Percentiles rank a stretch among this genome's conserved stretches.
phyloP scores from a whole-genome alignment of 179 eudicot species.

The Vitellaria paradoxa region DNA sequence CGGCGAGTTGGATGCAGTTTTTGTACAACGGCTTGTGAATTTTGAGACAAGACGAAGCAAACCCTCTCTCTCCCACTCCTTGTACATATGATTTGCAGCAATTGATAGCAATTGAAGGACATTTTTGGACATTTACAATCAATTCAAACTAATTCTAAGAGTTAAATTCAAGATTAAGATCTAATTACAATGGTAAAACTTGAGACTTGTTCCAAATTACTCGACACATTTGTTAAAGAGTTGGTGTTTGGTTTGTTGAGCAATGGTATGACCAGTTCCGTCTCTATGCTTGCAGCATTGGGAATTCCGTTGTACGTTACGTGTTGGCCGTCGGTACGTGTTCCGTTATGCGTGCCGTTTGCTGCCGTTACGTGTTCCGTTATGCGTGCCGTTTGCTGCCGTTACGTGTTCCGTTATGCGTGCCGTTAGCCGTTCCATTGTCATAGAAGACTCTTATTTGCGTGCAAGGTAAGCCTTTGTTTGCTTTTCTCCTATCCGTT shows the following conservation, averaged over 20 bases:
- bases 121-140: slow-evolving; percentile 16
- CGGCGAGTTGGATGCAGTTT: slow-evolving; percentile 1
- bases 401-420: background rate
- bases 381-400: background rate
- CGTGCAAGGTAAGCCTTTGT: slow-evolving; percentile 14
- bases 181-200: background rate
- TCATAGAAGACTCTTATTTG: background rate
- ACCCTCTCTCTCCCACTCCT: background rate
- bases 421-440: background rate
- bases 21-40: slow-evolving; percentile 14
- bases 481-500: background rate
- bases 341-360: background rate
- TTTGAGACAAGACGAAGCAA: slow-evolving; percentile 4
- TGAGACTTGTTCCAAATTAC: background rate
- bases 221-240: background rate
- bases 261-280: background rate
- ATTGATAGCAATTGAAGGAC: slow-evolving; percentile 21
- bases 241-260: slow-evolving; percentile 15
- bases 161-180: background rate
- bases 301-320: background rate
- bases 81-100: slow-evolving; percentile 22
- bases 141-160: background rate
- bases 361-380: background rate
- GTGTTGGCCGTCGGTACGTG: background rate
- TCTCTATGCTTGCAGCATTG: background rate